phyloP scores from a whole-genome alignment of 345 rosid genomes.

The Melaleuca quinquenervia region DNA sequence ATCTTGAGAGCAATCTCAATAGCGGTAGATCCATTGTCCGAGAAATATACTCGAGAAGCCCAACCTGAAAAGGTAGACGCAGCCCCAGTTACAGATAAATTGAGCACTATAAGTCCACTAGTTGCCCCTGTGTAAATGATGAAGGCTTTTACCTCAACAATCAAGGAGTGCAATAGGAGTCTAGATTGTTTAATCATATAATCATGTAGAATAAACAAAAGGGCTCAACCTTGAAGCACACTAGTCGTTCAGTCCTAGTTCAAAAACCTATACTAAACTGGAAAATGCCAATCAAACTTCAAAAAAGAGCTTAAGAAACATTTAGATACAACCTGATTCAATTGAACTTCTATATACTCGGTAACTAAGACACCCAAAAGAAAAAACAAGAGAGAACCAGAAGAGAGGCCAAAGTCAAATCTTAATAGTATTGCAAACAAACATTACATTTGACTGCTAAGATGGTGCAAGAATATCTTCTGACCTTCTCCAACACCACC shows the following conservation, averaged over 20 bases:
- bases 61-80: conserved; percentile 43
- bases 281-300: not conserved
- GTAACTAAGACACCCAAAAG: not conserved
- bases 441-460: not conserved
- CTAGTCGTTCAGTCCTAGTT: not conserved
- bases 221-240: not conserved
- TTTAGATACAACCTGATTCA: not conserved
- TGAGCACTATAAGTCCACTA: not conserved
- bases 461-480: not conserved
- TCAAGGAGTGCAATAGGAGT: not conserved
- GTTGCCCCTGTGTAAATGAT: not conserved
- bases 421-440: not conserved
- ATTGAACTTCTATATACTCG: not conserved
- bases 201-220: not conserved
- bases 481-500: conserved; percentile 88
- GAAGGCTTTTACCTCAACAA: not conserved
- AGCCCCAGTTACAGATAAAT: not conserved
- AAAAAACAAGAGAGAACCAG: not conserved
- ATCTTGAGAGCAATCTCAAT: conserved; percentile 93
- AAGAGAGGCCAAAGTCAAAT: not conserved
- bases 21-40: conserved; percentile 94
- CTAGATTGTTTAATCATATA: not conserved
- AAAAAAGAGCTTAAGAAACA: not conserved
- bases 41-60: conserved; percentile 86
- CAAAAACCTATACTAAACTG: not conserved